Evolutionary conservation across 305 asterid species (phyloP).

Genomic region (Solanum hybrid): DNA sequence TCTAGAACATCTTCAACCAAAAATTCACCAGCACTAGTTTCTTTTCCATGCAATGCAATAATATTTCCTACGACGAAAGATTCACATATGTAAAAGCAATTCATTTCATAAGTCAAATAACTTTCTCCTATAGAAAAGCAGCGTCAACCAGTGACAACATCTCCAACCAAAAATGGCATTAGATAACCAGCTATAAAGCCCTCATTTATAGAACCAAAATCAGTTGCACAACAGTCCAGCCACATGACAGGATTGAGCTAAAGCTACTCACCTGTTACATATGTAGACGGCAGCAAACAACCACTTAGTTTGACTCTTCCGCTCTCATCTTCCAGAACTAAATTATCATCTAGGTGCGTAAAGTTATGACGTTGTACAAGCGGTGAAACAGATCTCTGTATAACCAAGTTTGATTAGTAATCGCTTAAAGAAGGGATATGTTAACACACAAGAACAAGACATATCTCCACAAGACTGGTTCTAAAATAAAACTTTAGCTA

Average conservation of each 20-base stretch:
- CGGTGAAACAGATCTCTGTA: slow-evolving; percentile 71
- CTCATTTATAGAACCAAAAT: background rate
- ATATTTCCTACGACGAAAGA: slow-evolving; percentile 48
- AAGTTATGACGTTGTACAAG: slow-evolving; percentile 70
- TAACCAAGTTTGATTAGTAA: slow-evolving; percentile 9
- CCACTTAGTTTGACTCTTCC: slow-evolving; percentile 92
- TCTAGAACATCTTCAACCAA: slow-evolving; percentile 73
- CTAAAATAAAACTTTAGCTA: background rate
- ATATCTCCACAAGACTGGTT: background rate
- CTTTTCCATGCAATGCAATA: slow-evolving; percentile 83
- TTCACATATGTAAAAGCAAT: slow-evolving; percentile 3
- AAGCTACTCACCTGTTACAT: slow-evolving; percentile 62
- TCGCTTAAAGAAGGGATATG: background rate
- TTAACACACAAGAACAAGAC: background rate
- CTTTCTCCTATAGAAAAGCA: background rate
- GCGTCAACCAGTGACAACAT: background rate
- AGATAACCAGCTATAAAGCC: background rate
- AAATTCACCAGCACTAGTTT: slow-evolving; percentile 72
- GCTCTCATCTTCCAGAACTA: slow-evolving; percentile 88
- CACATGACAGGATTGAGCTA: background rate
- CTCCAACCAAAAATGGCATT: background rate
- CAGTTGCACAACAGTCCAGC: background rate
- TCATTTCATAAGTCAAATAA: background rate
- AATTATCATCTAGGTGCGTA: slow-evolving; percentile 60
- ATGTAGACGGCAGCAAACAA: slow-evolving; percentile 48